Base-by-base conservation (phyloP, 306 rosid species). In the Acmispon strigosus region DNA sequence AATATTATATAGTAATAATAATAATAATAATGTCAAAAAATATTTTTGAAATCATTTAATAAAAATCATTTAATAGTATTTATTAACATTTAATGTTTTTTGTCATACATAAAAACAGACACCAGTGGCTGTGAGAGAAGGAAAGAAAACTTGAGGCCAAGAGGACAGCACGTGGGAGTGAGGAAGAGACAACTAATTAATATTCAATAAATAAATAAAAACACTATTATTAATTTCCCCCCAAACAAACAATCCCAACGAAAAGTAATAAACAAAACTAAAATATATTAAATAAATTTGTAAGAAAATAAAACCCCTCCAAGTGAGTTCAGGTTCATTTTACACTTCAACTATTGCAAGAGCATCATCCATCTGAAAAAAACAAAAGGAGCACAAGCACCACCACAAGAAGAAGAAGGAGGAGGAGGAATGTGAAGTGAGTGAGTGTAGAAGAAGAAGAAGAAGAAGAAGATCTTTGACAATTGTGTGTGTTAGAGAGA, bases 111-210 rank as follows among this genome's bases (percentile, higher is more conserved):
- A 60, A 60, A 58, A 61, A 61, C 0, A 17, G 22, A 27, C 20
- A 57, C 62, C 74, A 19, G 13, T 8, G 43, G 52, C n/a, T 17
- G 10, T 32, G 42, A 8, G 44, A 39, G 51, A 12, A 19, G 7
- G 20, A 34, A 20, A 12, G 22, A 7, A 37, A 68, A 45, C 10
- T 6, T 18, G 18, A 49, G 78, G 79, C 51, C 75, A 74, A 37
- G 18, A 70, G 78, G 52, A 71, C n/a, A 70, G 65, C 81, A 80
- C 80, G 91, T 88, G 85, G 72, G 76, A 58, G 16, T 17, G 85
- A 45, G 47, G 13, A 56, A 11, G 63, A 48, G 74, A 72, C 67
- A 69, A 76, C 10, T 81, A 77, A 60, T 64, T 19, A 77, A 79
- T 79, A 78, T 6, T 32, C 8, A 32, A 0, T 42, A 19, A 7